These are phyloP conservation scores for Suillus decipiens DNA, from an alignment of 768 basidiomycete species.

Conservation along the genomic window DNA sequence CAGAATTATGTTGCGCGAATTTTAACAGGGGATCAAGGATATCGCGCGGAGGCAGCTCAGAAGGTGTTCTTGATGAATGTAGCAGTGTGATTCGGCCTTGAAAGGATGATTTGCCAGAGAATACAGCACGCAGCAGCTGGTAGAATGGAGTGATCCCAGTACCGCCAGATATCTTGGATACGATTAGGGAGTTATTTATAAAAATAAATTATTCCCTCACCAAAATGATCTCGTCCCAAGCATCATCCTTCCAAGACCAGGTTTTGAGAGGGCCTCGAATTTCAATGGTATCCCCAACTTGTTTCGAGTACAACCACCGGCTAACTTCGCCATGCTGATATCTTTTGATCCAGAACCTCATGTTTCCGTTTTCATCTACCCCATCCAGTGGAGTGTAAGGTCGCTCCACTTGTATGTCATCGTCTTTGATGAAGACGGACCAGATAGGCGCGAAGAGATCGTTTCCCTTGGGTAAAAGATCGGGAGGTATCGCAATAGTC, in stretches of 20 bases:
- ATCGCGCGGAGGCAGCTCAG: slow-evolving; percentile 67
- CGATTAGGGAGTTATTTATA: background rate
- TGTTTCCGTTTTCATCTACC: slow-evolving; percentile 61
- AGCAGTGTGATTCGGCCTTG: slow-evolving; percentile 68
- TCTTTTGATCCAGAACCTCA: slow-evolving; percentile 81
- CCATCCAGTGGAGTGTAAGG: slow-evolving; percentile 83
- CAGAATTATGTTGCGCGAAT: slow-evolving; percentile 53
- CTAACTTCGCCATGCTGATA: slow-evolving; percentile 81
- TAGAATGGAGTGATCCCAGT: slow-evolving; percentile 88
- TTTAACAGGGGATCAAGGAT: slow-evolving; percentile 55
- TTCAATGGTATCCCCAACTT: slow-evolving; percentile 67
- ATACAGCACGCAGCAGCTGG: slow-evolving; percentile 65
- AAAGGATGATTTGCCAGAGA: slow-evolving; percentile 34
- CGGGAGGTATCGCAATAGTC: slow-evolving; percentile 55
- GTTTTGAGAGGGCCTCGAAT: slow-evolving; percentile 76
- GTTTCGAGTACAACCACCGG: slow-evolving; percentile 77
- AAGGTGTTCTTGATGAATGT: slow-evolving; percentile 63
- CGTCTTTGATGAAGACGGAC: slow-evolving; percentile 82
- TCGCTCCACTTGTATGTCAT: slow-evolving; percentile 85
- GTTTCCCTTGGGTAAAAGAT: slow-evolving; percentile 33
- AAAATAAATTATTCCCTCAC: slow-evolving; percentile 37
- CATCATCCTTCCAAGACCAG: slow-evolving; percentile 55
- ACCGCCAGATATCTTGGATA: slow-evolving; percentile 77
- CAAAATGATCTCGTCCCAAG: slow-evolving; percentile 84
- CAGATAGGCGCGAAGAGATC: slow-evolving; percentile 51